These are phyloP conservation scores for Geotrichum bryndzae DNA, from an alignment of 1,139 yeast genomes.

Conservation along the genomic window DNA sequence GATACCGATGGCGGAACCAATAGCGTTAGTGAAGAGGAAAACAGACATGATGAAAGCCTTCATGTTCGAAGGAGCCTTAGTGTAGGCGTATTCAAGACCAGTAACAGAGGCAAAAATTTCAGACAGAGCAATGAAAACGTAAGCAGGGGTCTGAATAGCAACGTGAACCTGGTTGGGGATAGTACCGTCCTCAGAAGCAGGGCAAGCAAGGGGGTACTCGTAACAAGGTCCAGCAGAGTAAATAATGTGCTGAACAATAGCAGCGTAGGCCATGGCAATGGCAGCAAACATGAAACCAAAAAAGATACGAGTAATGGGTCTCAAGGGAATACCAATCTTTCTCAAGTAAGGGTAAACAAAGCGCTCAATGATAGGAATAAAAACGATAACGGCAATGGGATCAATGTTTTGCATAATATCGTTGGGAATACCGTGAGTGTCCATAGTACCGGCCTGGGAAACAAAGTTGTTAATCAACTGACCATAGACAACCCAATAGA, in stretches of 20 bases:
- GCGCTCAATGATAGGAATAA: constrained; percentile 55
- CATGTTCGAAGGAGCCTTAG: constrained; percentile 62
- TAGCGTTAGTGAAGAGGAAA: constrained; percentile 55
- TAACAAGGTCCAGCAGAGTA: constrained; percentile 76
- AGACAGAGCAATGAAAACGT: constrained; percentile 53
- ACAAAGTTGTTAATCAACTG: constrained; percentile 62
- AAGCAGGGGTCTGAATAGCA: constrained; percentile 60
- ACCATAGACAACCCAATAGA: constrained; percentile 63
- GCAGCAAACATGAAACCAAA: constrained; percentile 71
- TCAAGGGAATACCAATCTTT: constrained; percentile 39
- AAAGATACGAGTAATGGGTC: constrained; percentile 64
- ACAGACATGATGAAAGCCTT: constrained; percentile 61
- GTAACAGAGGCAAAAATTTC: constrained; percentile 64
- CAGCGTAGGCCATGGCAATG: constrained; percentile 70
- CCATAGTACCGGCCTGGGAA: constrained; percentile 61
- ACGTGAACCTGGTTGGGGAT: constrained; percentile 52
- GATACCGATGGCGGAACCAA: constrained; percentile 69
- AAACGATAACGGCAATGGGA: constrained; percentile 54
- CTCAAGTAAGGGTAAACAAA: constrained; percentile 52
- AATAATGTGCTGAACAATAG: constrained; percentile 68
- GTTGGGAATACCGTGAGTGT: constrained; percentile 58
- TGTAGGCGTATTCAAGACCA: constrained; percentile 64
- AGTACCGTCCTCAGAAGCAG: constrained; percentile 26
- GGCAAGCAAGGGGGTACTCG: constrained; percentile 42
- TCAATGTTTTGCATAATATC: constrained; percentile 60